These are phyloP conservation scores for Camelina neglecta DNA, from an alignment of 345 rosid genomes.

Conservation along the genomic window DNA sequence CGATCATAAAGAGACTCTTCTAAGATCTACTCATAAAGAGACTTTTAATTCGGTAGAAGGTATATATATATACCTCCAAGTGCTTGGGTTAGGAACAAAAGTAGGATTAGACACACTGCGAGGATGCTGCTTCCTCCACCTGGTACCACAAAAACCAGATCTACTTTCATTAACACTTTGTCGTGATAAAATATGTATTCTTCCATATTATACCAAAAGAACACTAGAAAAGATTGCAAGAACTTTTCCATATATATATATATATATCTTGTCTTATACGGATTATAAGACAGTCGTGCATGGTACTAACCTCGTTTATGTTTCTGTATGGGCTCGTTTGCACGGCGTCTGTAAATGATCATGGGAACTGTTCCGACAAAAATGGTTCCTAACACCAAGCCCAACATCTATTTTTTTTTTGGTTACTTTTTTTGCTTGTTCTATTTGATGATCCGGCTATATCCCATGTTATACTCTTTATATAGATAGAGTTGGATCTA, in stretches of 20 bases:
- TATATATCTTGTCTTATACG: background rate
- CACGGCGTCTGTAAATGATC: slow-evolving; percentile 7
- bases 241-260: background rate
- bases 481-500: background rate
- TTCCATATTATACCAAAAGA: background rate
- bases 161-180: background rate
- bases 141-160: background rate
- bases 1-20: too few relatives aligned
- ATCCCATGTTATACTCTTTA: background rate
- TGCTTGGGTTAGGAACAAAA: slow-evolving; percentile 10
- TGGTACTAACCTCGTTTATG: slow-evolving; percentile 6
- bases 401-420: background rate
- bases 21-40: background rate
- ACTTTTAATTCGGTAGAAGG: background rate
- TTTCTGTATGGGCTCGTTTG: background rate
- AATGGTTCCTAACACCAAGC: slow-evolving; percentile 10
- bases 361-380: background rate
- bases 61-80: background rate
- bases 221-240: background rate
- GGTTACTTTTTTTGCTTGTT: background rate
- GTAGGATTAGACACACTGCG: background rate
- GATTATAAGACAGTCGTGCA: background rate
- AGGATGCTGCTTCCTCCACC: background rate
- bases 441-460: background rate
- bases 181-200: background rate